phyloP scores from a whole-genome alignment of 371 early-diverging fungal species.

The Encephalitozoon hellem region DNA sequence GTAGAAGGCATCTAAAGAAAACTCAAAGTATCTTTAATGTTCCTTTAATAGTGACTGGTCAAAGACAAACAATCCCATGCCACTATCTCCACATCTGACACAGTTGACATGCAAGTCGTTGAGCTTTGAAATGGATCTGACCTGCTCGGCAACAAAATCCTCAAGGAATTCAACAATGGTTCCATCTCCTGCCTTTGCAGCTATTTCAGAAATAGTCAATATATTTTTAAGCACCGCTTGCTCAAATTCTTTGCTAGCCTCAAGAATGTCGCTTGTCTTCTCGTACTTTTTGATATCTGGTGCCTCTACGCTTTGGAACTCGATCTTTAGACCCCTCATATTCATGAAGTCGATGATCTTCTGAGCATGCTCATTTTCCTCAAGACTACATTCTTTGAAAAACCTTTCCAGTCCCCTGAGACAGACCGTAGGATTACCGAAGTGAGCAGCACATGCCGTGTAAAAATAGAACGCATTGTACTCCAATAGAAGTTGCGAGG shows the following conservation, averaged over 20 bases:
- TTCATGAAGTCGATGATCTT: conserved; percentile 46
- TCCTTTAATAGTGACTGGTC: conserved; percentile 5
- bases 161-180: conserved; percentile 26
- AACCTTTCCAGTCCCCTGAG: conserved; percentile 18
- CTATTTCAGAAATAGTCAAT: conserved; percentile 9
- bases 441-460: conserved; percentile 7
- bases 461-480: conserved; percentile 40
- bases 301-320: conserved; percentile 5
- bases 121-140: conserved; percentile 24
- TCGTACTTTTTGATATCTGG: conserved; percentile 7
- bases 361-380: conserved; percentile 42
- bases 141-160: conserved; percentile 37
- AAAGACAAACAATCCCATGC: conserved; percentile 7
- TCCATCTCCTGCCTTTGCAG: conserved; percentile 22
- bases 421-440: conserved; percentile 1
- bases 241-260: conserved; percentile 24
- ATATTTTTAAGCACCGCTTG: conserved; percentile 23
- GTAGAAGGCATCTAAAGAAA: neutral
- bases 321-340: conserved; percentile 10
- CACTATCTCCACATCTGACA: conserved; percentile 30
- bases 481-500: conserved; percentile 35
- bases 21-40: neutral
- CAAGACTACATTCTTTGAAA: conserved; percentile 24
- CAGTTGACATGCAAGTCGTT: conserved; percentile 25
- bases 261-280: conserved; percentile 13